phyloP scores from a whole-genome alignment of 306 rosid species.

The Acacia crassicarpa region DNA sequence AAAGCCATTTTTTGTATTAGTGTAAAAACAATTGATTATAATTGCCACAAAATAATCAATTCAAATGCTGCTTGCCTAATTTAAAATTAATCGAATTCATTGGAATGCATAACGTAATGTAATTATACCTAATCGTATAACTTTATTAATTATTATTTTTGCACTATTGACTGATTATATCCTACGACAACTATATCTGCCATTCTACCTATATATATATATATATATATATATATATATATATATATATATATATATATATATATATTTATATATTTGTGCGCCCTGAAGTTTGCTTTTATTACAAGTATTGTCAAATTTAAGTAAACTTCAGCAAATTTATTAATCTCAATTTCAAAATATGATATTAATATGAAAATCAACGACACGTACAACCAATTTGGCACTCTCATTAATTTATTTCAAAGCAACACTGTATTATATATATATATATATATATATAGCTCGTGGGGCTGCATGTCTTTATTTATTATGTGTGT shows the following conservation, averaged over 20 bases:
- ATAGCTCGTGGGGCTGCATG: slow-evolving; percentile 17
- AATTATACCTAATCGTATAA: neutral
- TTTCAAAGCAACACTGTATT: neutral
- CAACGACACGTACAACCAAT: slow-evolving; percentile 2
- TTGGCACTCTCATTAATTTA: neutral
- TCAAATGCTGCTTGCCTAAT: neutral
- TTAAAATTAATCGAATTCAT: neutral
- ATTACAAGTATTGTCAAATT: neutral
- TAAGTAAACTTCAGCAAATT: neutral
- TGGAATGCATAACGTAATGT: neutral
- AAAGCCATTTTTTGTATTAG: no score
- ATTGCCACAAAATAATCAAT: neutral
- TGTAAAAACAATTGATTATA: neutral
- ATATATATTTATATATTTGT: no score
- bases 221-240: no score
- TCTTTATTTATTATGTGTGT: neutral
- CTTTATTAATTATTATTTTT: neutral
- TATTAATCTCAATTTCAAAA: neutral
- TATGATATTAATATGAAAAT: neutral
- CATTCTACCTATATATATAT: neutral
- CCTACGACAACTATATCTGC: neutral
- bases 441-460: no score
- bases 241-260: no score
- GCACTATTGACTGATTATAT: neutral
- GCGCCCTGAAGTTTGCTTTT: no score